Evolutionary conservation across 306 rosid genomes (phyloP).

Genomic region (Quercus parvula): DNA sequence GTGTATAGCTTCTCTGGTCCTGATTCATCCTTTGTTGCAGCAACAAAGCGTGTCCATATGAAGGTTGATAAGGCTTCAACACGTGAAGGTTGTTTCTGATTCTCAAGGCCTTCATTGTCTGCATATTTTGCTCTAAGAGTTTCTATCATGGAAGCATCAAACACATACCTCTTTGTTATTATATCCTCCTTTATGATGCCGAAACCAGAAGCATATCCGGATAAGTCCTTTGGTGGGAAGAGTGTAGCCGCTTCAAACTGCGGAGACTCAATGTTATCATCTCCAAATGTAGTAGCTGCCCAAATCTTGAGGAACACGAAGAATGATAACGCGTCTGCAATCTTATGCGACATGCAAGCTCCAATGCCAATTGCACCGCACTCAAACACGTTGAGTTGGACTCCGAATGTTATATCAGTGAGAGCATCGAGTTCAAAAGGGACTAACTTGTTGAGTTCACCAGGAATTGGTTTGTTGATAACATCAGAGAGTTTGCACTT

Average conservation of each 20-base stretch:
- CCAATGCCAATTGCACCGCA: conserved; percentile 59
- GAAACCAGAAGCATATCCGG: conserved; percentile 25
- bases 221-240: conserved; percentile 46
- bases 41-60: conserved; percentile 54
- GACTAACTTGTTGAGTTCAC: conserved; percentile 38
- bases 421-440: conserved; percentile 40
- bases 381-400: conserved; percentile 48
- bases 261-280: conserved; percentile 16
- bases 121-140: conserved; percentile 31
- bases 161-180: conserved; percentile 47
- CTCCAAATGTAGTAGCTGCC: conserved; percentile 35
- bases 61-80: conserved; percentile 56
- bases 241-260: conserved; percentile 38
- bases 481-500: conserved; percentile 31
- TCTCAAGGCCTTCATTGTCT: background rate
- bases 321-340: conserved; percentile 45
- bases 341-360: conserved; percentile 50
- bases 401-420: conserved; percentile 36
- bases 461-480: conserved; percentile 30
- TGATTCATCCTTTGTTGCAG: conserved; percentile 12
- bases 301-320: conserved; percentile 40
- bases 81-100: conserved; percentile 38
- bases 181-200: conserved; percentile 32
- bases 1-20: conserved; percentile 2
- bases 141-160: conserved; percentile 36